Evolutionary conservation across 2,329 filamentous ascomycete genomes (phyloP).

Genomic region (Alternaria viburni): DNA sequence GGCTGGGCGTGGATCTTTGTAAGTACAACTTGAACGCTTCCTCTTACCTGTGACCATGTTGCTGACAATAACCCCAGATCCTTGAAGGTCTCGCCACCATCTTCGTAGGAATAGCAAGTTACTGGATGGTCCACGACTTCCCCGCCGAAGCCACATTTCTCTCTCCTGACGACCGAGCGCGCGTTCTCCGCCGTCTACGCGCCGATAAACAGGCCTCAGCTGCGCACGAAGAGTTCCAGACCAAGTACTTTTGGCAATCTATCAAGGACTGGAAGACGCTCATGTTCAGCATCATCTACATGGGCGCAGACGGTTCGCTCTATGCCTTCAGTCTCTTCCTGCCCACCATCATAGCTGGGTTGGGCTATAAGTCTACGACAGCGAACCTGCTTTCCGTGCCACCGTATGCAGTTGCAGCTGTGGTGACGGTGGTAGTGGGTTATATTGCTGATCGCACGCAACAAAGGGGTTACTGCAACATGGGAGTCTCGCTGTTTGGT

Average conservation of each 20-base stretch:
- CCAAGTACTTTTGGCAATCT: constrained; percentile 73
- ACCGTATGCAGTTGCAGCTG: constrained; percentile 73
- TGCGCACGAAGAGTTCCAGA: constrained; percentile 75
- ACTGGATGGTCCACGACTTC: constrained; percentile 81
- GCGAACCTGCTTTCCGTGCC: constrained; percentile 78
- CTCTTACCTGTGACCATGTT: neutral
- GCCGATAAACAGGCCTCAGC: constrained; percentile 77
- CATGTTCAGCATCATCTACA: constrained; percentile 75
- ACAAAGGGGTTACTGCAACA: constrained; percentile 80
- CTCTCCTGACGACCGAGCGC: constrained; percentile 69
- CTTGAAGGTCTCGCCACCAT: constrained; percentile 75
- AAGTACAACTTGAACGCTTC: constrained; percentile 11
- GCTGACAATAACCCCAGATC: constrained; percentile 43
- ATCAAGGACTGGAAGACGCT: constrained; percentile 87
- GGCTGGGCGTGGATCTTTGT: constrained; percentile 56
- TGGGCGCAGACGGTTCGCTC: constrained; percentile 72
- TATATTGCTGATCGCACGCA: constrained; percentile 77
- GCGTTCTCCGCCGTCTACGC: constrained; percentile 74
- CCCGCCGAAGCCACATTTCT: constrained; percentile 79
- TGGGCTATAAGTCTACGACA: constrained; percentile 64
- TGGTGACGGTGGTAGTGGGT: constrained; percentile 73
- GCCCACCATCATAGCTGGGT: constrained; percentile 73
- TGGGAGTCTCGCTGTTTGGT: constrained; percentile 71
- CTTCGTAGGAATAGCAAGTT: constrained; percentile 66
- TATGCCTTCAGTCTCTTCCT: constrained; percentile 81